phyloP scores from a whole-genome alignment of 192 early-diverging fungal species.

The Hyaloraphidium curvatum region DNA sequence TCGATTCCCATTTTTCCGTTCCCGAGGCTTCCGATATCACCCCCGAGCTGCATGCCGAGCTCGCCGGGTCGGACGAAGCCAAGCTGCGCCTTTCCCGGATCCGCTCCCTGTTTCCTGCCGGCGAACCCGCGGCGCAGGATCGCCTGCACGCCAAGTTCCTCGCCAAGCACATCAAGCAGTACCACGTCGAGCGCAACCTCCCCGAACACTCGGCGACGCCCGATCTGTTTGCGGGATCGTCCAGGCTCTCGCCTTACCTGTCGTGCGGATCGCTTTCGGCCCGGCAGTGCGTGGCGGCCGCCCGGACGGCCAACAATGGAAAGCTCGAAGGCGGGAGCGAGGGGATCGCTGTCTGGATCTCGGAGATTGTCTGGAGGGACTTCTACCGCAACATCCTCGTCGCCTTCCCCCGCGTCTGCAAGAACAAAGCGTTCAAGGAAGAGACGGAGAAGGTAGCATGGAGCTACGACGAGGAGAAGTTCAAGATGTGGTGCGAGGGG shows the following conservation, averaged over 20 bases:
- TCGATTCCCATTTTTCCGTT: not conserved
- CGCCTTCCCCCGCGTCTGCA: conserved; percentile 34
- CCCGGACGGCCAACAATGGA: conserved; percentile 19
- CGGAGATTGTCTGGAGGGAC: conserved; percentile 41
- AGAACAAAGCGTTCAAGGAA: conserved; percentile 30
- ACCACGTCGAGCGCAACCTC: conserved; percentile 24
- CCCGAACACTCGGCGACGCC: conserved; percentile 1
- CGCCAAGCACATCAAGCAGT: conserved; percentile 9
- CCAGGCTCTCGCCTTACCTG: conserved; percentile 25
- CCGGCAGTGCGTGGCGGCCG: conserved; percentile 28
- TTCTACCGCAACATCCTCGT: conserved; percentile 40
- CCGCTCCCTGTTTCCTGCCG: conserved; percentile 20
- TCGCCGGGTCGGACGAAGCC: not conserved
- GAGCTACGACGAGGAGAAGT: conserved; percentile 22
- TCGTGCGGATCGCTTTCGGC: conserved; percentile 27
- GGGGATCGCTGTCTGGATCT: conserved; percentile 34
- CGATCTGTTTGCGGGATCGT: conserved; percentile 13
- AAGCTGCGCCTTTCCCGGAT: not conserved
- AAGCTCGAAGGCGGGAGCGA: conserved; percentile 27
- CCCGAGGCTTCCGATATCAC: no score
- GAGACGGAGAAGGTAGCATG: conserved; percentile 29
- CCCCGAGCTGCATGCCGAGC: not conserved
- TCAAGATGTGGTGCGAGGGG: conserved; percentile 37
- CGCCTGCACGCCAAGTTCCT: conserved; percentile 18
- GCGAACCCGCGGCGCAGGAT: conserved; percentile 26